Percentiles rank a stretch among this genome's conserved stretches.
phyloP scores from a whole-genome alignment of 2,329 filamentous ascomycete genomes.

The Nannizzia gypsea region DNA sequence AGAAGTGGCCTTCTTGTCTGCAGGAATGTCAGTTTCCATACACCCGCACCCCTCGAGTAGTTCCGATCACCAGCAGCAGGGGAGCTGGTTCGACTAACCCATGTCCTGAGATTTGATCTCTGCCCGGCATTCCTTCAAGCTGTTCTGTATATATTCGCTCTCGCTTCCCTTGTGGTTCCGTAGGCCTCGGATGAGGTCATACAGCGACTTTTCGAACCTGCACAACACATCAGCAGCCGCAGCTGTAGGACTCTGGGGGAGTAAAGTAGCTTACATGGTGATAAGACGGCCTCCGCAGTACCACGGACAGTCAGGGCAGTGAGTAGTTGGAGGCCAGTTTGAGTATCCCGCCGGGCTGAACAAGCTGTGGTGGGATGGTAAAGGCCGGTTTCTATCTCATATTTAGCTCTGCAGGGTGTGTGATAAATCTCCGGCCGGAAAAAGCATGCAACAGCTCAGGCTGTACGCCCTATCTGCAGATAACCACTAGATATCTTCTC shows the following conservation, averaged over 20 bases:
- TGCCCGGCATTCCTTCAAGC: conserved; percentile 84
- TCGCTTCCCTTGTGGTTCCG: conserved; percentile 93
- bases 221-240: neutral
- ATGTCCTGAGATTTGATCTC: conserved; percentile 91
- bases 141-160: conserved; percentile 87
- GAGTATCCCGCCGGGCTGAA: neutral
- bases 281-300: neutral
- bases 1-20: conserved; percentile 90
- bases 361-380: neutral
- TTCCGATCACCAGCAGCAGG: neutral
- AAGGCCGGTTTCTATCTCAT: neutral
- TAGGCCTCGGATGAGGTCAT: conserved; percentile 94
- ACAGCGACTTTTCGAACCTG: conserved; percentile 98
- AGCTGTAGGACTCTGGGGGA: neutral
- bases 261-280: neutral
- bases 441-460: neutral
- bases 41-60: neutral
- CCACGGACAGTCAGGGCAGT: neutral
- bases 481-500: too few species aligned
- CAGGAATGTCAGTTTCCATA: conserved; percentile 8
- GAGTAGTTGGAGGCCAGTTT: neutral
- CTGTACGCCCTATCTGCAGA: neutral
- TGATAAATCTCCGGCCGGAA: neutral
- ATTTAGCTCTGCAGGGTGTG: neutral
- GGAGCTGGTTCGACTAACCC: conserved; percentile 43